Conservation (phyloP, 1,139 yeast species). For the Sugiyamaella grinbergsii region DNA sequence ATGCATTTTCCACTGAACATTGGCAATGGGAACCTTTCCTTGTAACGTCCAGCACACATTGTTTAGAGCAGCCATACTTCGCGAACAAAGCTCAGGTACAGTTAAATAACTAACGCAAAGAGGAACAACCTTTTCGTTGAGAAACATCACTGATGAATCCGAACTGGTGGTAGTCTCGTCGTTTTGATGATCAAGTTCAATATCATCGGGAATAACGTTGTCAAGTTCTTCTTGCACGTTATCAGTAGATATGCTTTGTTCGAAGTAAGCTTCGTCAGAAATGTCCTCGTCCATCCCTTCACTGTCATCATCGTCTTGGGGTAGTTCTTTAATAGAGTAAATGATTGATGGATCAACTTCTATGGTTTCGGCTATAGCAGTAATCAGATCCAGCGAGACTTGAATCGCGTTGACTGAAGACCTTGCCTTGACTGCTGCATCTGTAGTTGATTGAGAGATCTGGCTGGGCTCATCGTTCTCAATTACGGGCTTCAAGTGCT, state of each 20-base stretch:
- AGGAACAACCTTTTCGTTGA: constrained; percentile 30
- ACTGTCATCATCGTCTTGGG: constrained; percentile 27
- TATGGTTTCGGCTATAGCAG: constrained; percentile 69
- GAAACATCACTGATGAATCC: constrained; percentile 19
- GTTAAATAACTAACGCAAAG: constrained; percentile 27
- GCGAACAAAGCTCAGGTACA: constrained; percentile 42
- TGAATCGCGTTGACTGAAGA: constrained; percentile 63
- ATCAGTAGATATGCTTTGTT: constrained; percentile 19
- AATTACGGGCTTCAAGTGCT: constrained; percentile 41
- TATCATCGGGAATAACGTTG: constrained; percentile 24
- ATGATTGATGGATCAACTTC: constrained; percentile 39
- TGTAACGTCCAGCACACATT: constrained; percentile 50
- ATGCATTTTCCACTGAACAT: constrained; percentile 33
- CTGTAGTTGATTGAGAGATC: constrained; percentile 47
- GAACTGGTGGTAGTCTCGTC: constrained; percentile 8
- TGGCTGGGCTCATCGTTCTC: constrained; percentile 50
- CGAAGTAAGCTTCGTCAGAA: constrained; percentile 25
- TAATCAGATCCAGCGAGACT: constrained; percentile 68
- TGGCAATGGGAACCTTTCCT: constrained; percentile 27
- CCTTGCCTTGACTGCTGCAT: constrained; percentile 51
- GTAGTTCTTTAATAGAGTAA: constrained; percentile 24
- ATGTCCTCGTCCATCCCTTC: constrained; percentile 26
- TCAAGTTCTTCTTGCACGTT: constrained; percentile 23
- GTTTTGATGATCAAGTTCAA: constrained; percentile 22
- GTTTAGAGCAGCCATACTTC: constrained; percentile 67